Base-by-base conservation (phyloP, 495 filamentous ascomycete species). In the Aspergillus coremiiformis region DNA sequence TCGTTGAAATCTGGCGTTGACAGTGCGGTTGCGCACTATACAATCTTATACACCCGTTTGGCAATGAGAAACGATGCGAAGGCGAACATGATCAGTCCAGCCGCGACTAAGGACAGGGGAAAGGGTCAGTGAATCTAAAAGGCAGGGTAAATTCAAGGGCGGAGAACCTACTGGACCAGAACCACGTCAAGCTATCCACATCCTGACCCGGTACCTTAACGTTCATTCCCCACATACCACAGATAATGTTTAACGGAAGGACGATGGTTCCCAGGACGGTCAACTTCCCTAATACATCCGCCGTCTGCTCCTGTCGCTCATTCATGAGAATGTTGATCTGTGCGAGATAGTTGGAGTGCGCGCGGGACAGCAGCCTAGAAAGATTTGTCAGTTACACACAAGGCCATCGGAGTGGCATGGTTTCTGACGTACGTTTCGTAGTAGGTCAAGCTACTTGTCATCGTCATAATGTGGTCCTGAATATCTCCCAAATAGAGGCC, bases 191-290 rank as follows among this genome's bases (percentile, higher is more conserved):
- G 56, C 73, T 80, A 39, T 83, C 81, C 39, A 78, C 65, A 26
- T 87, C 84, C 64, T 96, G 92, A 2, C 91, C 89, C 0, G 93
- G 93, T 0, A 98, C 92, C 70, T 87, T 85, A 7, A 95, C 89
- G 73, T 98, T 98, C 93, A 97, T 97, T 29, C 93, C 93, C 87
- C 93, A 98, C 66, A 98, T 85, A 58, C 93, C 94, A 22, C 93
- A 96, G 56, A 98, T 89, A 68, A 98, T 91, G 63, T 98, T 98
- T 84, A 98, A 91, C 17, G 93, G 93, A 50, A 98, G 78, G 5
- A 98, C 90, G 56, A 98, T 97, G 8, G 93, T 98, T 57, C 91
- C 93, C 3, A 98, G 75, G 1, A 96, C 94, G 4, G 93, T 98
- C 39, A 98, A 78, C 69, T 94, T 96, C 42, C 92, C 90, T 15